Base-by-base conservation (phyloP, 2,329 filamentous ascomycete genomes). In the Sporothrix phasma region DNA sequence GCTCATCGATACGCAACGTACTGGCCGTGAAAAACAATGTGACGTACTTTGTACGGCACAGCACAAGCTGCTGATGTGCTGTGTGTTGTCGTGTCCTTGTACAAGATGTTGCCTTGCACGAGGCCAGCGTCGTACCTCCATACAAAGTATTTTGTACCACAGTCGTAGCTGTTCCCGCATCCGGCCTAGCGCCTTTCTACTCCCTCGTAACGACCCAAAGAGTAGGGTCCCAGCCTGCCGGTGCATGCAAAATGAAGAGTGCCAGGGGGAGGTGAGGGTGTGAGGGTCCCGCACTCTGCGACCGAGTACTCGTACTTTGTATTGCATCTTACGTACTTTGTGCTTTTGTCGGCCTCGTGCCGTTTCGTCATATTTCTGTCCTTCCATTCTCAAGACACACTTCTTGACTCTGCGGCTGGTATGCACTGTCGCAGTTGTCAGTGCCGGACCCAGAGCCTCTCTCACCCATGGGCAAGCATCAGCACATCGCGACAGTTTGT, bases 261-360 rank as follows among this genome's bases (percentile, higher is more conserved):
- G 58, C 43, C 39, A 56, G 51, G 54, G 58, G 59, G n/a, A 29
- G 43, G 59, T 62, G 49, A 24, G 41, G 41, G 58, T 62, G 51
- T 56, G 51, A 37, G 34, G 37, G 37, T 58, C 37, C 22, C 31
- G 43, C 43, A 17, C 34, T 29, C 17, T 49, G 13, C 15, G 22
- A 13, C 22, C 6, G 45, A 34, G n/a, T 34, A 34, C n/a, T 34
- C 31, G 31, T 34, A 34, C 26, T 17, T 53, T 53, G 37, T 61
- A 51, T 49, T n/a, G 61, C 39, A 24, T n/a, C 61, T 66, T 61
- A 56, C 58, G 63, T 54, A n/a, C n/a, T n/a, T n/a, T n/a, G 34
- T 15, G 10, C 64, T 61, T 64, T 63, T 63, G 41, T 60, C 59
- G 63, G n/a, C n/a, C n/a, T 60, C 37, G 19, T 31, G 5, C 7